Base-by-base conservation (phyloP, 345 rosid genomes). In the Alliaria petiolata region DNA sequence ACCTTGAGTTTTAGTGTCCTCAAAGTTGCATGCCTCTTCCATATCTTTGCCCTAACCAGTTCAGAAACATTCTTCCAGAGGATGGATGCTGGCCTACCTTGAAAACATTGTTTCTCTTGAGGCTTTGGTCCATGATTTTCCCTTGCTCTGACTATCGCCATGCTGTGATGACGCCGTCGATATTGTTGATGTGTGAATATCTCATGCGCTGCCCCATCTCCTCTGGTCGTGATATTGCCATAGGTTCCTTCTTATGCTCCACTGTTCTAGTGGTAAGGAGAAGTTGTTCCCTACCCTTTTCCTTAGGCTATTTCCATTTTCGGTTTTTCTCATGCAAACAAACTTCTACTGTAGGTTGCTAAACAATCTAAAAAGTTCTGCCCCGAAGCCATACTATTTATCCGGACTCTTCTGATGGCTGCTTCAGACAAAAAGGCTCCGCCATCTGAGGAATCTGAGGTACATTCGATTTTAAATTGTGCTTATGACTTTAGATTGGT, bases 91-190 rank as follows among this genome's bases (percentile, higher is more conserved):
- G 97, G 95, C 99, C 99, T 35, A 84, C 93, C 68, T 81, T 85
- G 79, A 91, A 95, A 83, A 95, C 96, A 13, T 62, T 95, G 77
- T 85, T 82, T 74, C 88, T 95, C 60, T 80, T 95, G 84, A 83
- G 89, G 83, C 79, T 95, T 63, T 91, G 99, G 99, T 91, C 95
- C 31, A 81, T 88, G 90, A 78, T 89, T 77, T 95, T 95, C 71
- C 98, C 98, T 3, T 85, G 98, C 81, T 95, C 99, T 0, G 99
- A 95, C 80, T 95, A 84, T 38, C 96, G 95, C 22, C 99, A 91
- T 71, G 90, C 68, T 58, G 99, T 95, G 76, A 91, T 87, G 90
- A 91, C 98, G 26, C 99, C 96, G 1, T 89, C 88, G 31, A 71
- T 87, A 71, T 57, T 89, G 69, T 79, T 89, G 83, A 91, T 91